A percentile compares a stretch with the other conserved stretches of the same genome.
phyloP scores from a whole-genome alignment of 371 early-diverging fungal species.

The Mucor ambiguus region DNA sequence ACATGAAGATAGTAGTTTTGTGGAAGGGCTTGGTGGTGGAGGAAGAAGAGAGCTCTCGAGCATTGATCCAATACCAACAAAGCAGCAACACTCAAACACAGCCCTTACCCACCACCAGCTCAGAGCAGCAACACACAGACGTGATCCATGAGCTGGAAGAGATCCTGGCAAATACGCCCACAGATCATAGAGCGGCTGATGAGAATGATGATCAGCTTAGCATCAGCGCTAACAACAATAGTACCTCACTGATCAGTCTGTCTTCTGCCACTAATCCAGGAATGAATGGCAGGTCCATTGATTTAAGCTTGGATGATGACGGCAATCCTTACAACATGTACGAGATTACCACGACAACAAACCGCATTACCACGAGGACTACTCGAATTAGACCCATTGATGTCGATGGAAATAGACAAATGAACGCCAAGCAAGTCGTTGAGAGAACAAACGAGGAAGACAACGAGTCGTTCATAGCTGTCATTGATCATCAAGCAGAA shows the following conservation, averaged over 20 bases:
- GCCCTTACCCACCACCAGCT: background rate
- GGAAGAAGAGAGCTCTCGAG: slow-evolving; percentile 35
- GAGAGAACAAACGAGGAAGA: slow-evolving; percentile 39
- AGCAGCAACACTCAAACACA: background rate
- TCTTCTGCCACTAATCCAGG: slow-evolving; percentile 1
- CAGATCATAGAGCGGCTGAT: background rate
- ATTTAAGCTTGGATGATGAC: slow-evolving; percentile 8
- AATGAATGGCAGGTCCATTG: slow-evolving; percentile 8
- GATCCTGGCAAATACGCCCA: slow-evolving; percentile 21
- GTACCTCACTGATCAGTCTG: slow-evolving; percentile 4
- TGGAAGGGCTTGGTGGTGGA: slow-evolving; percentile 61
- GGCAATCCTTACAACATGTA: slow-evolving; percentile 34
- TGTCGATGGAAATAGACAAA: slow-evolving; percentile 12
- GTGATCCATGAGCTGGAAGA: slow-evolving; percentile 46
- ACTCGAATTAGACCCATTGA: slow-evolving; percentile 47
- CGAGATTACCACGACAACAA: slow-evolving; percentile 42
- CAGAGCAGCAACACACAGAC: slow-evolving; percentile 19
- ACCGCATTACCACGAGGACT: slow-evolving; percentile 34
- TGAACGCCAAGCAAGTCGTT: slow-evolving; percentile 34
- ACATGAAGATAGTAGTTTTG: slow-evolving; percentile 47
- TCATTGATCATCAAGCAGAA: slow-evolving; percentile 24
- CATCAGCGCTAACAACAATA: background rate
- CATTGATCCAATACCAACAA: slow-evolving; percentile 24
- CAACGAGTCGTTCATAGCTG: slow-evolving; percentile 42
- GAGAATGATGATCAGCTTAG: background rate